phyloP scores from a whole-genome alignment of 805 yeast species.

The Saccharomycopsis fodiens region DNA sequence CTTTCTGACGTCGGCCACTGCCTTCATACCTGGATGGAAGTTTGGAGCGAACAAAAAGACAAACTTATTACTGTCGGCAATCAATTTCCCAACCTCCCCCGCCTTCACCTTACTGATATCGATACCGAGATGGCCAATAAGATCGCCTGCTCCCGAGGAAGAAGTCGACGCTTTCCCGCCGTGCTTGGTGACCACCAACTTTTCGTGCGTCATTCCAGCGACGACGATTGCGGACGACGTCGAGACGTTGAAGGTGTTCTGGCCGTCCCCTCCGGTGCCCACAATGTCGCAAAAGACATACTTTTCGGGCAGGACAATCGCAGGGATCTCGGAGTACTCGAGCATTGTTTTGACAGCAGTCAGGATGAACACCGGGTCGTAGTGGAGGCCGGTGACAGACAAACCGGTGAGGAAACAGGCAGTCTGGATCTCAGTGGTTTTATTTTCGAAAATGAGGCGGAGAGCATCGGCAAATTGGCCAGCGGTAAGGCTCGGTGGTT shows the following conservation, averaged over 20 bases:
- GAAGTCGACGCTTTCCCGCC: slow-evolving; percentile 98
- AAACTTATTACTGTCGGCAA: slow-evolving; percentile 33
- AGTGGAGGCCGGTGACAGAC: slow-evolving; percentile 68
- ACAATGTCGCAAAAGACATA: slow-evolving; percentile 68
- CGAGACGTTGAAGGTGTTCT: slow-evolving; percentile 92
- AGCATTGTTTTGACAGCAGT: slow-evolving; percentile 75
- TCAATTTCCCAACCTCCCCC: slow-evolving; percentile 46
- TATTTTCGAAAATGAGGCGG: slow-evolving; percentile 20
- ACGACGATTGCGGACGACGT: slow-evolving; percentile 93
- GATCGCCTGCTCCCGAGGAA: slow-evolving; percentile 88
- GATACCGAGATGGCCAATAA: slow-evolving; percentile 76
- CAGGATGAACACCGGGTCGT: slow-evolving; percentile 72
- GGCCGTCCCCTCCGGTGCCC: slow-evolving; percentile 99
- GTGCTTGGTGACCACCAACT: slow-evolving; percentile 77
- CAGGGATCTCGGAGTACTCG: slow-evolving; percentile 44
- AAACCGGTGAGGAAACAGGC: slow-evolving; percentile 77
- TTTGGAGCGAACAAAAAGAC: slow-evolving; percentile 86
- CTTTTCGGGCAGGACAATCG: slow-evolving; percentile 33
- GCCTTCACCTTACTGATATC: slow-evolving; percentile 63
- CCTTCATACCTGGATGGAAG: slow-evolving; percentile 87
- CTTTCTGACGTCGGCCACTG: slow-evolving; percentile 71
- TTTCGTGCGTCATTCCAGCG: slow-evolving; percentile 64
- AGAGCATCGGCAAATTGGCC: slow-evolving; percentile 22
- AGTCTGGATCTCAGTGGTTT: slow-evolving; percentile 38
- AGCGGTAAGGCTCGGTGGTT: slow-evolving; percentile 16